A percentile compares a stretch with the other conserved stretches of the same genome.
phyloP scores from a whole-genome alignment of 129 eudicot species.

The sunflower (Helianthus annuus) region HanXRQr2.0-SUNRISE NC_035440.2:870903-871402 shows the following conservation, averaged over 20 bases:
- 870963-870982: neutral
- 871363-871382: neutral
- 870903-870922: neutral
- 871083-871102: slow-evolving; percentile 21
- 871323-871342: neutral
- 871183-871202: neutral
- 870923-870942: neutral
- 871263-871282: neutral
- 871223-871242: neutral
- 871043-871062: neutral
- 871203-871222: neutral
- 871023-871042: neutral
- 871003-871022: neutral
- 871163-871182: slow-evolving; percentile 34
- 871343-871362: neutral
- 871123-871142: slow-evolving; percentile 34
- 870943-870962: neutral
- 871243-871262: slow-evolving; percentile 12
- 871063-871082: slow-evolving; percentile 1
- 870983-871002: neutral
- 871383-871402: neutral
- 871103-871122: slow-evolving; percentile 31
- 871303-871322: neutral
- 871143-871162: slow-evolving; percentile 6
- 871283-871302: neutral